Percentiles rank a stretch among this genome's conserved stretches.
Conservation (phyloP, 306 rosid species). For the Casuarina cunninghamiana region DNA sequence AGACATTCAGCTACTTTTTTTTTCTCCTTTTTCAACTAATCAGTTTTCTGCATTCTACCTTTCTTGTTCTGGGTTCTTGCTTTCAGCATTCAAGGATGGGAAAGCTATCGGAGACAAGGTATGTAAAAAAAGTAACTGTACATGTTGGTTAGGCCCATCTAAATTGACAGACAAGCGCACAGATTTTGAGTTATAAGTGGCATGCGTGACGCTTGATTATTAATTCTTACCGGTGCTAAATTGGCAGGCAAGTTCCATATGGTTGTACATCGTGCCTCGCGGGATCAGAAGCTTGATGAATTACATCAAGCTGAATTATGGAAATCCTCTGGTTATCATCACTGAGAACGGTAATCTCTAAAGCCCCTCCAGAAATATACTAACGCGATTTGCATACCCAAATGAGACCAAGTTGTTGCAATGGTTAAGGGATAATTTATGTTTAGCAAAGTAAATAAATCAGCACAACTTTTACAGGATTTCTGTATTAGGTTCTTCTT, state of each 20-base stretch:
- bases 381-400: neutral
- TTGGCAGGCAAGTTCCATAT: constrained; percentile 73
- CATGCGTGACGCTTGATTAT: neutral
- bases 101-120: constrained; percentile 74
- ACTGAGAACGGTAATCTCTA: constrained; percentile 81
- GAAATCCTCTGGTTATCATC: constrained; percentile 72
- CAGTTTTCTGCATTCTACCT: neutral
- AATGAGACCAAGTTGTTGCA: neutral
- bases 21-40: neutral
- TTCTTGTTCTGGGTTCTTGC: neutral
- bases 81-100: constrained; percentile 72
- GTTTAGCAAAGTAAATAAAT: no score
- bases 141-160: no score
- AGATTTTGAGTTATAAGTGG: no score
- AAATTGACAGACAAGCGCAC: no score
- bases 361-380: neutral
- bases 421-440: no score
- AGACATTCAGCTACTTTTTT: neutral
- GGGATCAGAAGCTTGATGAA: constrained; percentile 74
- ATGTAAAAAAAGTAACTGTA: constrained; percentile 5
- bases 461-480: no score
- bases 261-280: constrained; percentile 81
- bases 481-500: no score
- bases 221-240: neutral
- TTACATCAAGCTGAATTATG: constrained; percentile 68